Conservation (phyloP, 495 filamentous ascomycete species). For the Lasiosphaeriaceae sp. region DNA sequence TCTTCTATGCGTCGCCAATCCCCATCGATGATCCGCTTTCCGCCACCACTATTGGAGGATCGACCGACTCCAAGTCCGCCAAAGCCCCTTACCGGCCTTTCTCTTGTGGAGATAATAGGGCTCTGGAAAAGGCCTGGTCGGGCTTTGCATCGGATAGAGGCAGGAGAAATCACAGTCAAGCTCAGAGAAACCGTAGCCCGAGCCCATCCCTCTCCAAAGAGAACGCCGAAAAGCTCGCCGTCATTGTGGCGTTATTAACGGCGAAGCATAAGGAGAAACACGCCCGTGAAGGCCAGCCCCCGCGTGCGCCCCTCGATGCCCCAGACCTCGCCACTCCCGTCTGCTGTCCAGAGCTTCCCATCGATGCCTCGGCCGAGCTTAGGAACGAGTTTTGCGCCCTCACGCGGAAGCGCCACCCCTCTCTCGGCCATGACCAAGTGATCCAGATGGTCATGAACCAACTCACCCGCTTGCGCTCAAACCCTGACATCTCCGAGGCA, state of each 20-base stretch:
- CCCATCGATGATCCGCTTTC: constrained; percentile 82
- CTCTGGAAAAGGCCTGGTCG: constrained; percentile 70
- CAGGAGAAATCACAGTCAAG: constrained; percentile 37
- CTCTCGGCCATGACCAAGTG: constrained; percentile 37
- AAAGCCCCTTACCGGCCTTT: constrained; percentile 70
- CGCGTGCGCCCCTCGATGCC: constrained; percentile 14
- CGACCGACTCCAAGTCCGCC: constrained; percentile 46
- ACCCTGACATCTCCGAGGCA: constrained; percentile 5
- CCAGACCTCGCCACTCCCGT: constrained; percentile 3
- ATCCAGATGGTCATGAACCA: constrained; percentile 41
- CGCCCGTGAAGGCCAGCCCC: constrained; percentile 27
- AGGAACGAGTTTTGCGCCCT: constrained; percentile 43
- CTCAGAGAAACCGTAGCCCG: constrained; percentile 22
- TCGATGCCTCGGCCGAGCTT: constrained; percentile 42
- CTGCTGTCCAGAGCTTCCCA: constrained; percentile 41
- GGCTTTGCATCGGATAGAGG: constrained; percentile 45
- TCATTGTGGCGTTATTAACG: constrained; percentile 43
- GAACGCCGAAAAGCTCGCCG: constrained; percentile 37
- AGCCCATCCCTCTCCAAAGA: constrained; percentile 31
- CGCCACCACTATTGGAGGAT: constrained; percentile 52
- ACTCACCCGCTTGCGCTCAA: constrained; percentile 21
- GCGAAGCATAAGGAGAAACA: constrained; percentile 31
- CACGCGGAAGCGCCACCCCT: constrained; percentile 32
- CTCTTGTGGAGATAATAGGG: constrained; percentile 66
- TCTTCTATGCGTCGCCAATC: constrained; percentile 73